phyloP scores from a whole-genome alignment of 2,329 filamentous ascomycete genomes.

The Aspergillus intermedius region DNA sequence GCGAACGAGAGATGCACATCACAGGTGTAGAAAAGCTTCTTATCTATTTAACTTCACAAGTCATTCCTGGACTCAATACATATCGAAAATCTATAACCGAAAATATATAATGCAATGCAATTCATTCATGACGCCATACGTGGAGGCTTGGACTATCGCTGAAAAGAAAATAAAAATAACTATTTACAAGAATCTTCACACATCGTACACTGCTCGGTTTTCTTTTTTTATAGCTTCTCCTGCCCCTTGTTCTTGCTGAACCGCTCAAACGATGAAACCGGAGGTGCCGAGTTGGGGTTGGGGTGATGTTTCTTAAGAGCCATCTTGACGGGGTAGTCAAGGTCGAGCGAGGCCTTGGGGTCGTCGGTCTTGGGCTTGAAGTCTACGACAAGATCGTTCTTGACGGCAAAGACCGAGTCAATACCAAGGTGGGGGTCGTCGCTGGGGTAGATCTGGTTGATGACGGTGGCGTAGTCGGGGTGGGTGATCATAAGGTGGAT shows the following conservation, averaged over 20 bases:
- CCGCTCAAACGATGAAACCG: conserved; percentile 35
- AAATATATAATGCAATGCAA: too few relatives aligned
- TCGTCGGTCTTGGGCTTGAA: conserved; percentile 48
- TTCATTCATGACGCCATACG: too few relatives aligned
- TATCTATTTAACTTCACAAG: too few relatives aligned
- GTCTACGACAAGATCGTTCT: conserved; percentile 54
- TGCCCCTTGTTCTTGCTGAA: conserved; percentile 16
- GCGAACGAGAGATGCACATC: too few relatives aligned
- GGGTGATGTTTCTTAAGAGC: conserved; percentile 40
- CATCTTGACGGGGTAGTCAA: conserved; percentile 57
- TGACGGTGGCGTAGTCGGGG: conserved; percentile 51
- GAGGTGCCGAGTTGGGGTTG: conserved; percentile 33
- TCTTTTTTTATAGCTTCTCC: conserved; percentile 1
- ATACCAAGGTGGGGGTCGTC: conserved; percentile 53
- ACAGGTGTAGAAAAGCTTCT: too few relatives aligned
- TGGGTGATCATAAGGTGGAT: conserved; percentile 54
- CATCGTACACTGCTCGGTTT: too few relatives aligned
- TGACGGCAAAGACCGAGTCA: conserved; percentile 57
- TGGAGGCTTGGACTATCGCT: too few relatives aligned
- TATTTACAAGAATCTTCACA: too few relatives aligned
- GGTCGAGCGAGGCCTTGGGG: conserved; percentile 51
- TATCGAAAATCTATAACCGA: too few relatives aligned
- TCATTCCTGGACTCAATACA: too few relatives aligned
- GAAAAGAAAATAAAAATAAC: too few relatives aligned
- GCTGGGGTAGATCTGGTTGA: conserved; percentile 54